phyloP scores from a whole-genome alignment of 768 basidiomycete species.

The Boletus vinaceobasis region DNA sequence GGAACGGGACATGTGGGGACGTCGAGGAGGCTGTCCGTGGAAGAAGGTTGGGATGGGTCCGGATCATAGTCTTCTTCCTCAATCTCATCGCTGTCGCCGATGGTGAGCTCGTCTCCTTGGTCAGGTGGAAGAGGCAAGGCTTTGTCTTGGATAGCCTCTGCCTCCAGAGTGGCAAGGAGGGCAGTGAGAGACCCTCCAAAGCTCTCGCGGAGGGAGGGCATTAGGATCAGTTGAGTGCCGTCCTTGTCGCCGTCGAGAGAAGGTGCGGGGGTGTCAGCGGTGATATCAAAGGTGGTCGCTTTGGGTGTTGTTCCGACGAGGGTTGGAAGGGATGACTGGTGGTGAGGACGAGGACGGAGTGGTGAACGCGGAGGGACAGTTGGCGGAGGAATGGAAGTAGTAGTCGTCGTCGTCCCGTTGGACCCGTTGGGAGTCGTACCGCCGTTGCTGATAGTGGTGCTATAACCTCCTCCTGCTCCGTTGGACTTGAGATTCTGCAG shows the following conservation, averaged over 20 bases:
- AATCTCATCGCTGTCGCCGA: slow-evolving; percentile 21
- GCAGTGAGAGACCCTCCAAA: slow-evolving; percentile 32
- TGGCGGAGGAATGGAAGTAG: slow-evolving; percentile 12
- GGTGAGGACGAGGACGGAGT: slow-evolving; percentile 28
- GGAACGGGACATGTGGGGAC: slow-evolving; percentile 1
- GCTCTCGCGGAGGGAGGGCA: slow-evolving; percentile 30
- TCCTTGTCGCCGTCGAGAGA: slow-evolving; percentile 10
- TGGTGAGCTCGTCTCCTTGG: slow-evolving; percentile 20
- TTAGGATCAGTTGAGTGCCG: slow-evolving; percentile 18
- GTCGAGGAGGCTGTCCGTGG: slow-evolving; percentile 27
- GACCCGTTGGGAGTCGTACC: slow-evolving; percentile 2
- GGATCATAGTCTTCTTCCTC: slow-evolving; percentile 30
- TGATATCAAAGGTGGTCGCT: slow-evolving; percentile 1
- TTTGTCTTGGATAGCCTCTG: slow-evolving; percentile 30
- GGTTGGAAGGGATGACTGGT: slow-evolving; percentile 2
- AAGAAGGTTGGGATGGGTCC: slow-evolving; percentile 22
- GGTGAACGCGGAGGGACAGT: slow-evolving; percentile 32
- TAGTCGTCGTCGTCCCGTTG: slow-evolving; percentile 5
- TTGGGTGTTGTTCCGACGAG: slow-evolving; percentile 12
- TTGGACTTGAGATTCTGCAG: slow-evolving; percentile 26
- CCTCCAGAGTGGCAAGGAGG: slow-evolving; percentile 30
- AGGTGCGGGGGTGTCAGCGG: background rate
- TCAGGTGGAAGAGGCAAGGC: slow-evolving; percentile 29
- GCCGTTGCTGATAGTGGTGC: slow-evolving; percentile 10
- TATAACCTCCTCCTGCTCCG: slow-evolving; percentile 8